A percentile compares a stretch with the other conserved stretches of the same genome.
These are phyloP conservation scores for Scutellospora calospora DNA, from an alignment of 371 early-diverging fungal genomes.

Conservation along the genomic window DNA sequence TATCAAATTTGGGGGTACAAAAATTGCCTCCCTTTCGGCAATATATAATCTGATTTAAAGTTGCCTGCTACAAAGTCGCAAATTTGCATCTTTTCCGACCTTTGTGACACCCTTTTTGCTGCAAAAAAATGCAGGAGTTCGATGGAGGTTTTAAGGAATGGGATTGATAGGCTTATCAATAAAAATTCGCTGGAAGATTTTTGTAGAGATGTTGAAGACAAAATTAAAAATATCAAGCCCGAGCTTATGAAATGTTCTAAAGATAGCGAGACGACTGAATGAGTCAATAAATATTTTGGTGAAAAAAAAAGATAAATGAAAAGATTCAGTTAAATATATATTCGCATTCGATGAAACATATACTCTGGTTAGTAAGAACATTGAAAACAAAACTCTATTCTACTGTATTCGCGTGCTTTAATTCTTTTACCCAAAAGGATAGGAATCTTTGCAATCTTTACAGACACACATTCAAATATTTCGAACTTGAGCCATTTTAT, in stretches of 20 bases:
- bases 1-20: too few relatives aligned
- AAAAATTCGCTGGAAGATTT: constrained; percentile 18
- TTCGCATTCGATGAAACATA: constrained; percentile 32
- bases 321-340: constrained; percentile 20
- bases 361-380: neutral
- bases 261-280: neutral
- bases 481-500: neutral
- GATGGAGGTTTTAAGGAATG: neutral
- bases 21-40: too few relatives aligned
- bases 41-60: too few relatives aligned
- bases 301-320: neutral
- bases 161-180: constrained; percentile 8
- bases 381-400: neutral
- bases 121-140: neutral
- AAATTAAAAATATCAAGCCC: neutral
- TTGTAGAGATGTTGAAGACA: constrained; percentile 11
- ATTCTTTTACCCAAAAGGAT: too few relatives aligned
- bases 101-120: too few relatives aligned
- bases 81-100: neutral
- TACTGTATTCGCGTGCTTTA: neutral
- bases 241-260: neutral
- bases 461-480: too few relatives aligned
- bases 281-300: neutral
- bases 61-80: too few relatives aligned
- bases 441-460: too few relatives aligned